Conservation (phyloP, 1,284 basidiomycete species). For the Marasmius fiardii region DNA sequence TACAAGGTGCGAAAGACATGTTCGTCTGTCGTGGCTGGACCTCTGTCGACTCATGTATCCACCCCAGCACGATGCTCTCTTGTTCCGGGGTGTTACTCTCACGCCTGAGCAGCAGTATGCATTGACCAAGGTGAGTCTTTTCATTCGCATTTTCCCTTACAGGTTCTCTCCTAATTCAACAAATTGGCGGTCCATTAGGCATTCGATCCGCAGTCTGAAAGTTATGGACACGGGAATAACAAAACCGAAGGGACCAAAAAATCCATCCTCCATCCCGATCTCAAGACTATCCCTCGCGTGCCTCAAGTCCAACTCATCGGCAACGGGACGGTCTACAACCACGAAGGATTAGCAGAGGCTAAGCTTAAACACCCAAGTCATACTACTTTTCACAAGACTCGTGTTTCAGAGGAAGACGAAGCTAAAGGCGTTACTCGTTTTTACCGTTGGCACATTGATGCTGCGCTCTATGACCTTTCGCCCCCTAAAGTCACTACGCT, state of each 20-base stretch:
- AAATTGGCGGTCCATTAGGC: constrained; percentile 35
- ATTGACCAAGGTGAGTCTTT: constrained; percentile 64
- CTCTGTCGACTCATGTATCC: neutral
- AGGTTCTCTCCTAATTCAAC: neutral
- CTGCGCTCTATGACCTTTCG: constrained; percentile 82
- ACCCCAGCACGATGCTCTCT: constrained; percentile 67
- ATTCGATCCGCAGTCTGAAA: constrained; percentile 72
- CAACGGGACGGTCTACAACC: constrained; percentile 68
- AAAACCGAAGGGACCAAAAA: constrained; percentile 70
- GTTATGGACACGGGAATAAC: constrained; percentile 83
- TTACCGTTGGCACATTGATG: constrained; percentile 95
- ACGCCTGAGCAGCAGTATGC: constrained; percentile 83
- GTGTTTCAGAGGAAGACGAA: constrained; percentile 76
- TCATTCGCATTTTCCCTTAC: constrained; percentile 30
- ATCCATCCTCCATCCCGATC: constrained; percentile 80
- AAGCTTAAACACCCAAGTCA: constrained; percentile 82
- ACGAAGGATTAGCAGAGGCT: constrained; percentile 75
- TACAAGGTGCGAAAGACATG: constrained; percentile 51
- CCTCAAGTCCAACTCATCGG: constrained; percentile 88
- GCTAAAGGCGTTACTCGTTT: constrained; percentile 76
- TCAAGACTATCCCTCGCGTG: constrained; percentile 83
- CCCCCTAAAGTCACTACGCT: constrained; percentile 91
- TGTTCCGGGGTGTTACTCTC: constrained; percentile 69
- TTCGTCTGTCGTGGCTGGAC: neutral
- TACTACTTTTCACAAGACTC: constrained; percentile 85